These are phyloP conservation scores for Calonectria crousiana DNA, from an alignment of 2,329 filamentous ascomycete genomes.

Conservation along the genomic window DNA sequence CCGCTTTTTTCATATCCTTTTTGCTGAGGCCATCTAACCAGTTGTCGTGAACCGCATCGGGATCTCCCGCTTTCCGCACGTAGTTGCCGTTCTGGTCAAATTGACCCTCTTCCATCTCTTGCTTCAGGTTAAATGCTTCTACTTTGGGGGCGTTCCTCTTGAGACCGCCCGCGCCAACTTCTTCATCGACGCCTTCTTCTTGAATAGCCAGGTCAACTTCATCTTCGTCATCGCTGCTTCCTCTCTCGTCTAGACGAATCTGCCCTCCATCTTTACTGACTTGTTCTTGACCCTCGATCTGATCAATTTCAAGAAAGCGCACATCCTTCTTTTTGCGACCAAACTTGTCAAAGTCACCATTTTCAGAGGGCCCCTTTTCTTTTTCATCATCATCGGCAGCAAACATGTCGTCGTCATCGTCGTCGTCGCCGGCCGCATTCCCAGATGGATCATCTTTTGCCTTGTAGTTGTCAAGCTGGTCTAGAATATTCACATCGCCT, in stretches of 20 bases:
- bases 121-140: constrained; percentile 94
- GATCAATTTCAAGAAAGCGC: constrained; percentile 66
- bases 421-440: constrained; percentile 68
- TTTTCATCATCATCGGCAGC: constrained; percentile 70
- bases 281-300: constrained; percentile 84
- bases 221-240: constrained; percentile 72
- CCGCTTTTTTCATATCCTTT: constrained; percentile 91
- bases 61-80: constrained; percentile 88
- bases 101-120: constrained; percentile 90
- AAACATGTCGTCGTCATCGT: constrained; percentile 78
- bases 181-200: constrained; percentile 85
- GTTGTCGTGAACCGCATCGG: constrained; percentile 88
- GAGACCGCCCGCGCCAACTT: constrained; percentile 89
- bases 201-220: constrained; percentile 78
- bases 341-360: constrained; percentile 48
- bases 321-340: constrained; percentile 75
- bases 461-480: constrained; percentile 68
- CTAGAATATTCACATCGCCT: constrained; percentile 62
- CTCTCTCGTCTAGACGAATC: constrained; percentile 71
- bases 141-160: constrained; percentile 95
- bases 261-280: constrained; percentile 80
- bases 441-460: constrained; percentile 52
- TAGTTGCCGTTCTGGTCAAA: constrained; percentile 95
- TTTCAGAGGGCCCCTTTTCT: constrained; percentile 45
- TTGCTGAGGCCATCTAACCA: constrained; percentile 96